Percentiles rank a stretch among this genome's conserved stretches.
phyloP scores from a whole-genome alignment of 1,284 basidiomycete genomes.

The Microbotryum silenes-acaulis region DNA sequence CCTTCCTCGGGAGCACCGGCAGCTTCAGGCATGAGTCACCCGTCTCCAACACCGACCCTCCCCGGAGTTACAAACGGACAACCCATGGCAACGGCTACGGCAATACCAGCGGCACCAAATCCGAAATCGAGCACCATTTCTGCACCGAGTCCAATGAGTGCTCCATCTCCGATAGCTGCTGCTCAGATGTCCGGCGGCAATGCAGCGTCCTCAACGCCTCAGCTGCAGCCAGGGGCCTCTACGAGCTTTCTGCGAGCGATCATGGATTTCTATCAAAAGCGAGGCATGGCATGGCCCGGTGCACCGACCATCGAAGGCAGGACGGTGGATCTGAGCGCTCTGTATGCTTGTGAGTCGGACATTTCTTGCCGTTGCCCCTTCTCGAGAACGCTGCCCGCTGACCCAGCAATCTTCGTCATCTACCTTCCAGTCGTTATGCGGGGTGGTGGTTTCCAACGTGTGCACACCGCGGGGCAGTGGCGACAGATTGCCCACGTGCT shows the following conservation, averaged over 20 bases:
- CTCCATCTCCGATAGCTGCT: neutral
- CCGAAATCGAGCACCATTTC: neutral
- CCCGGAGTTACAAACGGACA: too few relatives aligned
- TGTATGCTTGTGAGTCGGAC: slow-evolving; percentile 16
- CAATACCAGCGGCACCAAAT: neutral
- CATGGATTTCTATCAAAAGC: slow-evolving; percentile 19
- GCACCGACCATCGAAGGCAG: slow-evolving; percentile 20
- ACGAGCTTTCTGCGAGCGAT: slow-evolving; percentile 10
- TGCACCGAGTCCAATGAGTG: neutral
- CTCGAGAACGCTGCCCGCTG: neutral
- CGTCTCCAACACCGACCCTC: too few relatives aligned
- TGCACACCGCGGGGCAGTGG: neutral
- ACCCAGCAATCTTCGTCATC: neutral
- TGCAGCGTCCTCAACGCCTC: neutral
- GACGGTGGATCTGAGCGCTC: slow-evolving; percentile 10
- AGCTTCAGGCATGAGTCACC: neutral
- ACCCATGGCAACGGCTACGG: neutral
- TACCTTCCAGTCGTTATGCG: slow-evolving; percentile 7
- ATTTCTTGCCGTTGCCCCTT: too few relatives aligned
- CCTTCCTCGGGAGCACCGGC: slow-evolving; percentile 3
- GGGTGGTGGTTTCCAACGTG: slow-evolving; percentile 7
- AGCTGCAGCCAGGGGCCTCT: slow-evolving; percentile 2
- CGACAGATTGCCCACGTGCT: slow-evolving; percentile 1
- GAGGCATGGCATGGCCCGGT: slow-evolving; percentile 1
- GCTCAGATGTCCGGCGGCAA: neutral